Evolutionary conservation across 768 basidiomycete genomes (phyloP), one percentile per base, ranked within the genome.

Genomic region (Imleria badia): DNA sequence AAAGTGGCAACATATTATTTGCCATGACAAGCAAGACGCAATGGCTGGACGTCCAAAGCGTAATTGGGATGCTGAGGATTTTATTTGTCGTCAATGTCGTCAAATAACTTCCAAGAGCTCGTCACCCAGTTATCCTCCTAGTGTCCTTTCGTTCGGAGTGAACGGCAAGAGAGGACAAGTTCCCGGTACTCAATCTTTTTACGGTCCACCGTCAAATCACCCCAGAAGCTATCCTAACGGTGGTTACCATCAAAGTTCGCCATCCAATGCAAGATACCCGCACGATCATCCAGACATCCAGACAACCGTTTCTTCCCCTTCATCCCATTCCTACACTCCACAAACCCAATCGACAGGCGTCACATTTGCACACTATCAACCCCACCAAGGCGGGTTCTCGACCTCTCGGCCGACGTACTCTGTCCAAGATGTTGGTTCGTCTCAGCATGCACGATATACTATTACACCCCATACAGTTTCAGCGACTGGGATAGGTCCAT

Each of bases 1-100:
- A 14, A 84, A 84, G 68, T 97, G 94, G 94, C 94, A 96, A 62
- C 94, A 97, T 63, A 91, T 91, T 33, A 66, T 75, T 20, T 97
- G 94, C 63, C 91, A 95, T 64, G 90, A 96, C 64, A 73, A 71
- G 45, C 82, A 78, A 29, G 94, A 95, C 68, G 70, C 73, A 30
- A 72, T 76, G 20, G 79, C 81, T 41, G 88, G 91, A 22, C 79
- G 78, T 14, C 82, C 80, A 5, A 80, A 76, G 59, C 83, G 93
- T 19, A 84, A 94, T 61, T 97, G 94, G 94, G 83, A 90, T 47
- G 65, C 74, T n/a, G 90, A 89, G 50, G 89, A 94, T 39, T 97
- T 97, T 66, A 69, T 84, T 55, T 94, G 91, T 68, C 74, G 73
- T 43, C 74, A 74, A 33, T 93, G 91, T 69, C 79, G 63, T 42